A percentile compares a stretch with the other conserved stretches of the same genome.
Conservation (phyloP, 2,329 filamentous ascomycete genomes). For the Diplodia corticola region DNA sequence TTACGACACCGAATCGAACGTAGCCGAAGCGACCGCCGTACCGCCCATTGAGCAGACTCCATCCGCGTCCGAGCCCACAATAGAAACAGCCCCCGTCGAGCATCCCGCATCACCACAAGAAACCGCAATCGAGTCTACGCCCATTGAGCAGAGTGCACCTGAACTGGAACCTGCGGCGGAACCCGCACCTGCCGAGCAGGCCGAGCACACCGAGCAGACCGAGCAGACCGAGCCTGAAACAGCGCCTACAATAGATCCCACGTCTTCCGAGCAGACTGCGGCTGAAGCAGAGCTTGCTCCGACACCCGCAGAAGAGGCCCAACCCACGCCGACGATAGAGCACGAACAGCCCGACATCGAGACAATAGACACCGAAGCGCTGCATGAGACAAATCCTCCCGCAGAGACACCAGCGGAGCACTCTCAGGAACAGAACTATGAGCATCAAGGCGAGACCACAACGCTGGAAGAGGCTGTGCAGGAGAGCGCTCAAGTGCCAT, state of each 20-base stretch:
- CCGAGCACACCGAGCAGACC: background rate
- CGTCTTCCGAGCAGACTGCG: background rate
- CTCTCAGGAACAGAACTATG: slow-evolving; percentile 41
- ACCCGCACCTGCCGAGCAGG: background rate
- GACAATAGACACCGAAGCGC: slow-evolving; percentile 23
- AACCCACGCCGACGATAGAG: slow-evolving; percentile 13
- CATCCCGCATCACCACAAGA: background rate
- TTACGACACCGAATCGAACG: background rate
- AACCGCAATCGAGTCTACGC: background rate
- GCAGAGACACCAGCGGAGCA: slow-evolving; percentile 27
- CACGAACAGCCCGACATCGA: slow-evolving; percentile 23
- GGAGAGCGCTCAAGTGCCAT: slow-evolving; percentile 44
- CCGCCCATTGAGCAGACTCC: background rate
- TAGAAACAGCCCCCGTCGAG: background rate
- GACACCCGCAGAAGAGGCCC: background rate
- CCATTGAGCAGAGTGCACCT: background rate
- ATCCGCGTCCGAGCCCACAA: background rate
- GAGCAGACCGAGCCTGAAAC: background rate
- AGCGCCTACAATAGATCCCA: background rate
- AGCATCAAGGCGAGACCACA: slow-evolving; percentile 49
- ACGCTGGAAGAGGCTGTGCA: slow-evolving; percentile 48
- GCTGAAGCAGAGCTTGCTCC: background rate
- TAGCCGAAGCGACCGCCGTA: background rate
- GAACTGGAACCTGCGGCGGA: background rate
- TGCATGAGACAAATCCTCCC: slow-evolving; percentile 25